Conservation (phyloP, 148 eudicot species). For the Chenopodium berlandieri region DNA sequence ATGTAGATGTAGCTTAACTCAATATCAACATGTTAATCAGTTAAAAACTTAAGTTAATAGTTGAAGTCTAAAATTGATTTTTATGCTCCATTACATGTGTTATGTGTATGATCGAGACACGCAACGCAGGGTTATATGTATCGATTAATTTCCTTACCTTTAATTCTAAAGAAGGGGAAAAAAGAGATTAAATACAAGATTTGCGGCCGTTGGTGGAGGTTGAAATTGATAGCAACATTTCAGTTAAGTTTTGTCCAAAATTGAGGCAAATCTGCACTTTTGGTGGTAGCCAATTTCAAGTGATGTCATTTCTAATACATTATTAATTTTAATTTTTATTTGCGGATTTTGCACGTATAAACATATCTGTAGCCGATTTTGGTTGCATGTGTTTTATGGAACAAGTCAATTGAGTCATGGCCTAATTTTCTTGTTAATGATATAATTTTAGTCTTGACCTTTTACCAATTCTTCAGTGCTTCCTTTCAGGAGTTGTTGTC, state of each 20-base stretch:
- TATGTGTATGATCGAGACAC: too few species aligned
- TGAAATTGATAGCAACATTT: not conserved
- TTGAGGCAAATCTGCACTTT: not conserved
- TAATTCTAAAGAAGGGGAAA: too few species aligned
- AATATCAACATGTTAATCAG: too few species aligned
- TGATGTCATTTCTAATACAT: not conserved
- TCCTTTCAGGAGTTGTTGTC: not conserved
- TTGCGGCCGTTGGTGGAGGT: not conserved
- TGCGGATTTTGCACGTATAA: not conserved
- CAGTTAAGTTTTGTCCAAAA: not conserved
- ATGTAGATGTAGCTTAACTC: too few species aligned
- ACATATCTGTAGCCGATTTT: conserved; percentile 10
- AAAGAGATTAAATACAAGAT: not conserved
- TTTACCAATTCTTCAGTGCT: not conserved
- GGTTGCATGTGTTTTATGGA: not conserved
- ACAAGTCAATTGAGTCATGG: not conserved
- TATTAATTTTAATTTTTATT: not conserved
- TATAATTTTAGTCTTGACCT: not conserved
- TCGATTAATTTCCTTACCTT: too few species aligned
- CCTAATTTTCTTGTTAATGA: not conserved
- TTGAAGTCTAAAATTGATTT: too few species aligned
- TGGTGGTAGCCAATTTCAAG: not conserved
- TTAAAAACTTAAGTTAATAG: too few species aligned
- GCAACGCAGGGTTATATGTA: too few species aligned
- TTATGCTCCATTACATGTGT: too few species aligned